These are phyloP conservation scores for Fusarium sp. DNA, from an alignment of 2,329 filamentous ascomycete genomes.

Conservation along the genomic window DNA sequence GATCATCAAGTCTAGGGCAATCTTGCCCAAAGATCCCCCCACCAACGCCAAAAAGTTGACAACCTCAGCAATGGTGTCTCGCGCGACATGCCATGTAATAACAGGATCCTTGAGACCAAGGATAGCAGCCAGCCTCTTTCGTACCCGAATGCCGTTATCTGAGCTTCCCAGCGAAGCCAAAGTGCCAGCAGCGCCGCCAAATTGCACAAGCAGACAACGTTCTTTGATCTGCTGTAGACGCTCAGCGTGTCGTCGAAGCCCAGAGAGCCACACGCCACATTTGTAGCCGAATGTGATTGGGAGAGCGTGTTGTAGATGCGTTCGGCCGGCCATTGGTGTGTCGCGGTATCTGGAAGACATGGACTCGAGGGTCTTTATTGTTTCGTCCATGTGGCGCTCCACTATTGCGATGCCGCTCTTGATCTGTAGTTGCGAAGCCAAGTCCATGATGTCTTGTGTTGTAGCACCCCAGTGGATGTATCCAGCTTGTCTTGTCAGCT, in stretches of 20 bases:
- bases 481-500: neutral
- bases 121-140: constrained; percentile 62
- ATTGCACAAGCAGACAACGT: constrained; percentile 62
- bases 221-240: constrained; percentile 60
- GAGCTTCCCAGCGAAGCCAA: constrained; percentile 64
- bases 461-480: constrained; percentile 63
- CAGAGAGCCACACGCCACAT: constrained; percentile 65
- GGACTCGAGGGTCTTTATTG: constrained; percentile 58
- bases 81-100: constrained; percentile 68
- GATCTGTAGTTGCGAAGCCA: constrained; percentile 63
- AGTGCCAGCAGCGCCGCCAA: constrained; percentile 67
- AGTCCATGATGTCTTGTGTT: constrained; percentile 70
- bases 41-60: constrained; percentile 65
- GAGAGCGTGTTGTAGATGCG: constrained; percentile 68
- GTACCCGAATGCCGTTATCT: constrained; percentile 61
- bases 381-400: constrained; percentile 56
- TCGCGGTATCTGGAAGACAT: constrained; percentile 61
- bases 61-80: constrained; percentile 66
- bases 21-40: constrained; percentile 65
- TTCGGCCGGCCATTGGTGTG: constrained; percentile 68
- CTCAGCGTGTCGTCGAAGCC: constrained; percentile 61
- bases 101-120: constrained; percentile 61
- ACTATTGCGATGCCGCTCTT: constrained; percentile 62
- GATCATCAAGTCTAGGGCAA: constrained; percentile 67
- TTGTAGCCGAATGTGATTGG: constrained; percentile 70